Base-by-base conservation (phyloP, 148 eudicot species). In the Chenopodium album region DNA sequence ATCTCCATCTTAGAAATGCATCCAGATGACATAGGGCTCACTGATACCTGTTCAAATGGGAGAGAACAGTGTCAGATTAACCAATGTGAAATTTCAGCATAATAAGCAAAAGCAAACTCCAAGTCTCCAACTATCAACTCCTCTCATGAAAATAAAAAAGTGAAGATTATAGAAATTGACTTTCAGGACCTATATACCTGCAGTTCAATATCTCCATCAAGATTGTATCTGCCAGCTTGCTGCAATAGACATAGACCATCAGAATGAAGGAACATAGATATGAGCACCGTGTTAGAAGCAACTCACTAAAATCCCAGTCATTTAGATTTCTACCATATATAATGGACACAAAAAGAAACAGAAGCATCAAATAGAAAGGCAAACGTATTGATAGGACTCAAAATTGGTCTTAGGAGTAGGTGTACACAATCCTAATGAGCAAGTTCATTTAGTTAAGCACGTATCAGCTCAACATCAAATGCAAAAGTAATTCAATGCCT, bases 151-250 rank as follows among this genome's bases (percentile, higher is more conserved):
- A 41, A 75, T 13, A 34, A 41, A 52, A 28, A 32, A 41, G 9
- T 66, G 19, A 60, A 59, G 1, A 62, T 10, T 31, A 70, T 47
- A 47, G 54, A 54, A 54, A 76, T 47, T 64, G 71, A 28, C 9
- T 67, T 75, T 14, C 16, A 50, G 7, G 52, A 66, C 19, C 31
- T 79, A 65, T 16, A 83, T 89, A 96, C 99, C 98, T 91, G 98
- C 83, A 96, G 87, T 83, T 94, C 97, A 79, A 87, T 87, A 78
- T 90, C 89, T 80, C 90, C 91, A 72, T 88, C 97, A 32, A 96
- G 95, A 77, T 80, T 91, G 89, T 88, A 94, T 86, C 85, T 91
- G 80, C 79, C 93, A 63, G 86, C 92, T 81, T 87, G 89, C 93
- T 95, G 94, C 87, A 83, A 78, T 41, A 11, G 31, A 78, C 13